A percentile compares a stretch with the other conserved stretches of the same genome.
phyloP scores from a whole-genome alignment of 805 yeast genomes.

The Zygosaccharomyces kombuchaensis region DNA sequence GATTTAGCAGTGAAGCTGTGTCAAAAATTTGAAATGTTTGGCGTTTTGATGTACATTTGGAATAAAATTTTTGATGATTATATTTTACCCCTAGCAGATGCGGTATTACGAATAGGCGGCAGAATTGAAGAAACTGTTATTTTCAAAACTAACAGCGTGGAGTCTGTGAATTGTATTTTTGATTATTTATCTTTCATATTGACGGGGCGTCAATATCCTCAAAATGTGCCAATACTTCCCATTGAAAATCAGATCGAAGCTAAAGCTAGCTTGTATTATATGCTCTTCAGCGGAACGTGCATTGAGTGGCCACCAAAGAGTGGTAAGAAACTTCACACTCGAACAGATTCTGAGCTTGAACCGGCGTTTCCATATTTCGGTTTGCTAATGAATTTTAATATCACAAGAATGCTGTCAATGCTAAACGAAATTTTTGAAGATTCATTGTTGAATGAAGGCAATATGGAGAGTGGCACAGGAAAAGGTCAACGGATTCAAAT shows the following conservation, averaged over 20 bases:
- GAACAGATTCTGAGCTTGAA: constrained; percentile 34
- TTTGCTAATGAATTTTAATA: constrained; percentile 49
- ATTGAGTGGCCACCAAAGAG: constrained; percentile 44
- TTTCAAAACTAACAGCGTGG: constrained; percentile 13
- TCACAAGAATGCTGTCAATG: constrained; percentile 58
- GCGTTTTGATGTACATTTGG: constrained; percentile 68
- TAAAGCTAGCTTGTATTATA: constrained; percentile 49
- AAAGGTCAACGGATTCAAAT: constrained; percentile 28
- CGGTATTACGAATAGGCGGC: constrained; percentile 37
- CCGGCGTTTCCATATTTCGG: constrained; percentile 69
- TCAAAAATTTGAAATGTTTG: constrained; percentile 49
- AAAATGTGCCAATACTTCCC: constrained; percentile 46
- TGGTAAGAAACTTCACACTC: constrained; percentile 35
- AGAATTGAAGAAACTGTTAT: constrained; percentile 15
- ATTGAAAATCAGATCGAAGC: constrained; percentile 37
- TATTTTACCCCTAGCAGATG: constrained; percentile 63
- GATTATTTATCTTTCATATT: constrained; percentile 64
- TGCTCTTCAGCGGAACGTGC: constrained; percentile 55
- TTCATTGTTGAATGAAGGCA: constrained; percentile 52
- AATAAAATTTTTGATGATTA: constrained; percentile 66
- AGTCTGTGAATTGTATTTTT: constrained; percentile 39
- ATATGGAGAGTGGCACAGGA: constrained; percentile 4
- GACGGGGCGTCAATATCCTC: constrained; percentile 80
- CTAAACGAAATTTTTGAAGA: constrained; percentile 85
- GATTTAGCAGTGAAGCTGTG: constrained; percentile 70